A percentile compares a stretch with the other conserved stretches of the same genome.
Evolutionary conservation across 371 early-diverging fungal species (phyloP).

Genomic region (Mucor racemosus): DNA sequence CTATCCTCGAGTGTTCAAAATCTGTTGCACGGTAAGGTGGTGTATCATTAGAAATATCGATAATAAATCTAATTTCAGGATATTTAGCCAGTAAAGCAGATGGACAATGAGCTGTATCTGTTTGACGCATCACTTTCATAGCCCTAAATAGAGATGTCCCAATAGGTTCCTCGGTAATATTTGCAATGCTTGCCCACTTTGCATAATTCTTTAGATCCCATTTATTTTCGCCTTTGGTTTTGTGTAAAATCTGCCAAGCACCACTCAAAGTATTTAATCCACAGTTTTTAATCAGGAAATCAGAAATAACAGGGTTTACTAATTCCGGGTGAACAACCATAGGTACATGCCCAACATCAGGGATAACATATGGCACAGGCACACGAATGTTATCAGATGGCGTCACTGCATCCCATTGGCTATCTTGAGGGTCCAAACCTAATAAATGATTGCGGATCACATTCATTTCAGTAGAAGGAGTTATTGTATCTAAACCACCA

Average conservation of each 20-base stretch:
- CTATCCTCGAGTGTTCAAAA: constrained; percentile 62
- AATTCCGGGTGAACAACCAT: constrained; percentile 72
- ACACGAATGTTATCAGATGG: constrained; percentile 36
- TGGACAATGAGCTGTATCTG: constrained; percentile 68
- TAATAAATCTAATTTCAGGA: constrained; percentile 65
- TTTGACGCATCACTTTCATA: constrained; percentile 72
- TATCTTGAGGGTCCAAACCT: constrained; percentile 29
- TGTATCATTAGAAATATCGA: constrained; percentile 58
- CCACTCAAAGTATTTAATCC: constrained; percentile 62
- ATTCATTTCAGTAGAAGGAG: constrained; percentile 51
- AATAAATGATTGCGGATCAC: constrained; percentile 51
- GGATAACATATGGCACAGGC: constrained; percentile 63
- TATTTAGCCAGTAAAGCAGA: constrained; percentile 62
- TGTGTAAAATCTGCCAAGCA: constrained; percentile 64
- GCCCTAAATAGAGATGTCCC: constrained; percentile 62
- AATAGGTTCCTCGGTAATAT: constrained; percentile 56
- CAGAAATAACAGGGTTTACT: constrained; percentile 67
- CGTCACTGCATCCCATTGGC: constrained; percentile 22
- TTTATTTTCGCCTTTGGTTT: constrained; percentile 65
- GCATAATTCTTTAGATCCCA: constrained; percentile 75
- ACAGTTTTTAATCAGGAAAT: constrained; percentile 69
- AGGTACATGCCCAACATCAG: constrained; percentile 67
- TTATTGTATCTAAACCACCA: constrained; percentile 61
- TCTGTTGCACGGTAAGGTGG: constrained; percentile 70
- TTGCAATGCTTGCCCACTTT: constrained; percentile 64